Percentiles rank a stretch among this genome's conserved stretches.
Evolutionary conservation across 148 eudicot species (phyloP).

Genomic region (Diospyros kaki): DNA sequence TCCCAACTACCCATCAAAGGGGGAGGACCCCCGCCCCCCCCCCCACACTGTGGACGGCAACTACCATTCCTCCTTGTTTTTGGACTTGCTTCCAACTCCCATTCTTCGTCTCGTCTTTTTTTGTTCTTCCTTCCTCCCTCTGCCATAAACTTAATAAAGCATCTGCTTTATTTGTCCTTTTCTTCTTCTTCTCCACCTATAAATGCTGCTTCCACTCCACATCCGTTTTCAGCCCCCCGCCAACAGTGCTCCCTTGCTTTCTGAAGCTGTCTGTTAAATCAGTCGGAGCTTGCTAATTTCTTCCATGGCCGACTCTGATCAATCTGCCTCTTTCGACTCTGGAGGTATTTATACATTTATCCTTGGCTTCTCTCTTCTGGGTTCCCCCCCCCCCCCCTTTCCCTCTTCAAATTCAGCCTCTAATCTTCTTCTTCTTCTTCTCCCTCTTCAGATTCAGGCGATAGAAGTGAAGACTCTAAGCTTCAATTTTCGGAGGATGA

Average conservation of each 20-base stretch:
- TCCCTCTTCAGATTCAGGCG: slow-evolving; percentile 7
- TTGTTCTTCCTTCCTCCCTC: slow-evolving; percentile 12
- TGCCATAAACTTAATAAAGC: background rate
- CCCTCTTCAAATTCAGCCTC: background rate
- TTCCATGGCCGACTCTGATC: slow-evolving; percentile 13
- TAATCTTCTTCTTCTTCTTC: background rate
- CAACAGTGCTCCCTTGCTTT: background rate
- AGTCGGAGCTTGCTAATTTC: background rate
- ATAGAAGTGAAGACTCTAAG: slow-evolving; percentile 19
- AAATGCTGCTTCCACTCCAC: slow-evolving; percentile 5
- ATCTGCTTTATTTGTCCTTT: background rate
- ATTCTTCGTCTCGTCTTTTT: slow-evolving; percentile 6
- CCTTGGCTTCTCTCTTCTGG: background rate
- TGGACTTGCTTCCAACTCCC: slow-evolving; percentile 13
- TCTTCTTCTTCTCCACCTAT: background rate
- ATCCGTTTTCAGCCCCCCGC: background rate
- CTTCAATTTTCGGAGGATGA: slow-evolving; percentile 30
- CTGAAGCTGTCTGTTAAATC: no score
- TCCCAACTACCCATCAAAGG: slow-evolving; percentile 23
- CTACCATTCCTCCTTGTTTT: slow-evolving; percentile 17
- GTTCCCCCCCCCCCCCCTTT: background rate
- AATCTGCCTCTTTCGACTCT: slow-evolving; percentile 15
- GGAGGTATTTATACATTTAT: slow-evolving; percentile 10
- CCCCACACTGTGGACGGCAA: background rate
- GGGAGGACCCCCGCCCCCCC: background rate